Conservation (phyloP, 495 filamentous ascomycete genomes). For the Parachaetomium inaequale region DNA sequence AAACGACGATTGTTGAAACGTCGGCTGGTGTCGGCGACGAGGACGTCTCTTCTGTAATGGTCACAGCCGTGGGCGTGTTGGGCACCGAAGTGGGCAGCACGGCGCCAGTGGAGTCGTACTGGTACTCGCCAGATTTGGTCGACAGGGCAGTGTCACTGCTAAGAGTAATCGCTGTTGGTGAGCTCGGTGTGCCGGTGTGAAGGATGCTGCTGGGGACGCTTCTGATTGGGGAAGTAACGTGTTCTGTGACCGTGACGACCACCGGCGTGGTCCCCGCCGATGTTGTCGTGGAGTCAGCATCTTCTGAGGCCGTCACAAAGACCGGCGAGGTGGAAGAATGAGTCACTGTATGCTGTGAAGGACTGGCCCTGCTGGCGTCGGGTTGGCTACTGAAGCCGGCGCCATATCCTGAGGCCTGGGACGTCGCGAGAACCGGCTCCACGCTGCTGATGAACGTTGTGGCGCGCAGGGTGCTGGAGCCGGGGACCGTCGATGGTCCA, state of each 20-base stretch:
- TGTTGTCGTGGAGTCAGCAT: too few relatives aligned
- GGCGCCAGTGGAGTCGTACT: not conserved
- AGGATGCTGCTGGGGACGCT: not conserved
- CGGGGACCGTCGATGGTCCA: not conserved
- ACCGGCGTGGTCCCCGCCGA: not conserved
- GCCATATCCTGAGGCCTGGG: not conserved
- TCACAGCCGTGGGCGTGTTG: not conserved
- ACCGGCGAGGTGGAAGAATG: too few relatives aligned
- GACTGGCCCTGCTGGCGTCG: too few relatives aligned
- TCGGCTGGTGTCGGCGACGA: not conserved
- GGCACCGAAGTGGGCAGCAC: not conserved
- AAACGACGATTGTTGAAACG: constrained; percentile 2
- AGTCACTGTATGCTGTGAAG: too few relatives aligned
- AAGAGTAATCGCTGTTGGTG: not conserved
- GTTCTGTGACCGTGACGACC: not conserved
- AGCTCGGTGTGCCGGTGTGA: not conserved
- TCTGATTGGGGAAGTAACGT: not conserved
- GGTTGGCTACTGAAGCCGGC: not conserved
- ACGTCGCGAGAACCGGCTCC: constrained; percentile 1
- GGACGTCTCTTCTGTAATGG: not conserved
- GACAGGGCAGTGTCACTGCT: not conserved
- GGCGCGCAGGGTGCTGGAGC: not conserved
- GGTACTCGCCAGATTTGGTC: not conserved
- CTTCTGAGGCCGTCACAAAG: too few relatives aligned
- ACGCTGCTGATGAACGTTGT: not conserved